Conservation (phyloP, 768 basidiomycete genomes). For the Mycena galericulata region DNA sequence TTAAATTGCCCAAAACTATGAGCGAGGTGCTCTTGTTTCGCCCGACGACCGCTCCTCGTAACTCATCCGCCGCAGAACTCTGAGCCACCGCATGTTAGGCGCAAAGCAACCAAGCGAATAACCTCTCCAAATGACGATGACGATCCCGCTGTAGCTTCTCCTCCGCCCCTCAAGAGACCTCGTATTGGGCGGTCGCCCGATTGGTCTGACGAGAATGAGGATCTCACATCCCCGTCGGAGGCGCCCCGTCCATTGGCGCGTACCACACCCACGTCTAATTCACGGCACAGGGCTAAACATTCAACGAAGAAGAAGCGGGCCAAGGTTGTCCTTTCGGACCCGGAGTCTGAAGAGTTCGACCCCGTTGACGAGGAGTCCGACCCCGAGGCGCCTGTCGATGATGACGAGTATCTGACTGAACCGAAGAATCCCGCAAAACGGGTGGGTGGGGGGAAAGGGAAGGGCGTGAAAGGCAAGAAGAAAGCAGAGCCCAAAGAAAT, state of each 20-base stretch:
- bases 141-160: slow-evolving; percentile 40
- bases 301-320: slow-evolving; percentile 16
- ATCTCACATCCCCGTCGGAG: neutral
- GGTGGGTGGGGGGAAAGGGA: slow-evolving; percentile 40
- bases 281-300: slow-evolving; percentile 17
- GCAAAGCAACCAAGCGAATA: slow-evolving; percentile 42
- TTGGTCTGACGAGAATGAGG: slow-evolving; percentile 22
- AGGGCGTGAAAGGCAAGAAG: slow-evolving; percentile 47
- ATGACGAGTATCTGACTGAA: slow-evolving; percentile 38
- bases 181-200: slow-evolving; percentile 16
- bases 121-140: slow-evolving; percentile 46
- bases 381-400: slow-evolving; percentile 30
- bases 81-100: slow-evolving; percentile 30
- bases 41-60: neutral
- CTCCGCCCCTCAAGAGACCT: slow-evolving; percentile 25
- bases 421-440: slow-evolving; percentile 36
- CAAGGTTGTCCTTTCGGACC: slow-evolving; percentile 37
- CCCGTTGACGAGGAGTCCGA: slow-evolving; percentile 34
- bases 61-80: slow-evolving; percentile 28
- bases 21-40: slow-evolving; percentile 26
- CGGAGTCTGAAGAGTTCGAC: slow-evolving; percentile 40
- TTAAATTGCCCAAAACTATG: slow-evolving; percentile 10
- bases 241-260: slow-evolving; percentile 11
- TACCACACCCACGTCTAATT: slow-evolving; percentile 2
- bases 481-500: slow-evolving; percentile 52